Base-by-base conservation (phyloP, 768 basidiomycete genomes). In the Chalciporus piperatus region DNA sequence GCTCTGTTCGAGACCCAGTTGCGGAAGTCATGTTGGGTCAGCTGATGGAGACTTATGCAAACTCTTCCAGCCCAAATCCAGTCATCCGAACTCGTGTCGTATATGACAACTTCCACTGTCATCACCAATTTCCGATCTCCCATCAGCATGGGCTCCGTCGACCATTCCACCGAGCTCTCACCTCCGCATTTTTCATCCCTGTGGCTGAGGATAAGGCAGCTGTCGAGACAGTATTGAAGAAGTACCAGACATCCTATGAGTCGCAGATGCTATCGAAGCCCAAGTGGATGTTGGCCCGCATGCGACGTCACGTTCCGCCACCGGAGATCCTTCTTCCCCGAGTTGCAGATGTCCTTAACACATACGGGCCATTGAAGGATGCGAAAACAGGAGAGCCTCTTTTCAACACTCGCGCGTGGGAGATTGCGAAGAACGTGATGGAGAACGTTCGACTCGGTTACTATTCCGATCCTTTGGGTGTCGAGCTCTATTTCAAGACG, bases 311-410 rank as follows among this genome's bases (percentile, higher is more conserved):
- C 13, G 67, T 75, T 23, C 71, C 73, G 10, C 67, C 71, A 4
- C 58, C 72, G 1, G 54, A 72, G 19, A 46, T 55, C 7, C 62
- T 74, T 10, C 59, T 66, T 39, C 55, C 51, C 6, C 45, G 59
- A 11, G 66, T 74, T 23, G 9, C 44, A 1, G 30, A 57, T 0
- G 63, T 74, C 3, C 70, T 74, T 41, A 17, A 42, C 1, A 64
- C 54, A 17, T 74, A 62, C 59, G 72, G 72, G 0, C 65, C 72
- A 3, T 47, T 75, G 11, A 63, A 66, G 42, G 72, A 74, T 60
- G 52, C 66, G 0, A 56, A 48, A 13, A 63, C 71, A 1, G 52
- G 58, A 1, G 41, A 50, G 0, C 68, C 70, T 12, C 58, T 75
- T 0, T 74, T 73, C 52, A 73, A 27, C 27, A 7, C 27, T 27